Percentiles rank a stretch among this genome's conserved stretches.
These are phyloP conservation scores for Arthrobotrys iridis DNA, from an alignment of 2,329 filamentous ascomycete genomes.

Conservation along the genomic window DNA sequence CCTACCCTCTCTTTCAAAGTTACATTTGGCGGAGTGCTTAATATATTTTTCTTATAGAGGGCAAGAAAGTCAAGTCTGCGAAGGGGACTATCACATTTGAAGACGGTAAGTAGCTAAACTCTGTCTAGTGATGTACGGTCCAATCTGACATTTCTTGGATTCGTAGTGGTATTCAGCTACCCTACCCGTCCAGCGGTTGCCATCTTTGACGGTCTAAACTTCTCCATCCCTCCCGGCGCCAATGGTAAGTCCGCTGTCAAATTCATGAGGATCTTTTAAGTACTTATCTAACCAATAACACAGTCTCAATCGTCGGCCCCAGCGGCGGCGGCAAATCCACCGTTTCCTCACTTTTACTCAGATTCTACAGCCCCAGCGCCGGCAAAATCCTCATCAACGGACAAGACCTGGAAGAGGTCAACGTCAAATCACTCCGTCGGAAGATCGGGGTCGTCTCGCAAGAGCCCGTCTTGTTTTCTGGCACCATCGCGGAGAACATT, in stretches of 20 bases:
- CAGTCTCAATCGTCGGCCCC: slow-evolving; percentile 91
- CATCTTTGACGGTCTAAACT: slow-evolving; percentile 89
- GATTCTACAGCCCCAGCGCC: slow-evolving; percentile 85
- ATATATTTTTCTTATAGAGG: slow-evolving; percentile 65
- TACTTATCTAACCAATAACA: background rate
- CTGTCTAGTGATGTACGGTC: background rate
- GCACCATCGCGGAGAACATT: slow-evolving; percentile 87
- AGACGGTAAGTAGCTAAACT: slow-evolving; percentile 62
- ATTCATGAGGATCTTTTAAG: too few relatives aligned
- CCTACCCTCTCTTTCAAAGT: background rate
- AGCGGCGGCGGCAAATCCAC: slow-evolving; percentile 97
- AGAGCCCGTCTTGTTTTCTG: slow-evolving; percentile 91
- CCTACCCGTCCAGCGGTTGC: slow-evolving; percentile 89
- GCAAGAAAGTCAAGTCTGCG: slow-evolving; percentile 80
- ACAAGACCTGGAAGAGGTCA: slow-evolving; percentile 83
- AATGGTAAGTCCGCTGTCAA: slow-evolving; percentile 65
- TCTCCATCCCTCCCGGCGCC: slow-evolving; percentile 89
- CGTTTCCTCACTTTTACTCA: slow-evolving; percentile 79
- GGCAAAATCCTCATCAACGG: slow-evolving; percentile 86
- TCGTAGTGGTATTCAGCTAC: slow-evolving; percentile 82
- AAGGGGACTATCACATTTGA: slow-evolving; percentile 89
- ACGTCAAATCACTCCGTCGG: slow-evolving; percentile 88
- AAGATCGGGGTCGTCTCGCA: slow-evolving; percentile 96
- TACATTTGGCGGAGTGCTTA: too few relatives aligned
- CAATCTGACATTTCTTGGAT: background rate